Conservation (phyloP, 1,139 yeast species). For the Komagataea norvegica region DNA sequence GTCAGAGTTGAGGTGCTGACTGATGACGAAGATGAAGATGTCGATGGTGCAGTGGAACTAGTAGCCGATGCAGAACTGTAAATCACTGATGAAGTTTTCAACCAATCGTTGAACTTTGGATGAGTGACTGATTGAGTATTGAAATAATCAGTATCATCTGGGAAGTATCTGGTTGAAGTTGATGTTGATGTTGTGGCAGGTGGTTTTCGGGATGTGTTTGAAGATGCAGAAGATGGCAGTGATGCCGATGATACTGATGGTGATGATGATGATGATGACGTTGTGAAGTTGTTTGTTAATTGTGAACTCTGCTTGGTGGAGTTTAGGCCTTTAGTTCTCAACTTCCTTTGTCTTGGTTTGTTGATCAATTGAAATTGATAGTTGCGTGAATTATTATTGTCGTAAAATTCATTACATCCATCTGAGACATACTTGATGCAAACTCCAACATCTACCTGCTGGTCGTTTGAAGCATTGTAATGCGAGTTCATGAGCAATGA, state of each 20-base stretch:
- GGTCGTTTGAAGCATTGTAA: constrained; percentile 1
- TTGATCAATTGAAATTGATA: constrained; percentile 18
- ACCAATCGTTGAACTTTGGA: constrained; percentile 10
- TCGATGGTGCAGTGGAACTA: constrained; percentile 1
- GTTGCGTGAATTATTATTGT: constrained; percentile 23
- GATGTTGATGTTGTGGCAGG: constrained; percentile 10
- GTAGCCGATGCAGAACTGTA: background rate
- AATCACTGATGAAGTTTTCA: constrained; percentile 6
- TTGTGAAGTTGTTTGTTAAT: constrained; percentile 6
- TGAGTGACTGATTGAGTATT: constrained; percentile 14
- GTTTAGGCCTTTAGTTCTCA: background rate
- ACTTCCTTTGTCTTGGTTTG: constrained; percentile 8
- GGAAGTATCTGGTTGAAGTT: constrained; percentile 19
- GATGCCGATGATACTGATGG: constrained; percentile 6
- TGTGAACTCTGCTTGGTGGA: constrained; percentile 5
- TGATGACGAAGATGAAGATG: constrained; percentile 13
- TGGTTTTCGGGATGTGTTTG: constrained; percentile 3
- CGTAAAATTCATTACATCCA: constrained; percentile 19
- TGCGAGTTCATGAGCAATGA: constrained; percentile 18
- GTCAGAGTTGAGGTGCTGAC: constrained; percentile 1
- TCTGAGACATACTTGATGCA: constrained; percentile 23
- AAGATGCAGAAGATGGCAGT: constrained; percentile 5
- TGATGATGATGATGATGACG: constrained; percentile 4
- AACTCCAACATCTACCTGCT: constrained; percentile 19
- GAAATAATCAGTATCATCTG: constrained; percentile 27